phyloP scores from a whole-genome alignment of 345 rosid genomes.

The Luvunga scandens region DNA sequence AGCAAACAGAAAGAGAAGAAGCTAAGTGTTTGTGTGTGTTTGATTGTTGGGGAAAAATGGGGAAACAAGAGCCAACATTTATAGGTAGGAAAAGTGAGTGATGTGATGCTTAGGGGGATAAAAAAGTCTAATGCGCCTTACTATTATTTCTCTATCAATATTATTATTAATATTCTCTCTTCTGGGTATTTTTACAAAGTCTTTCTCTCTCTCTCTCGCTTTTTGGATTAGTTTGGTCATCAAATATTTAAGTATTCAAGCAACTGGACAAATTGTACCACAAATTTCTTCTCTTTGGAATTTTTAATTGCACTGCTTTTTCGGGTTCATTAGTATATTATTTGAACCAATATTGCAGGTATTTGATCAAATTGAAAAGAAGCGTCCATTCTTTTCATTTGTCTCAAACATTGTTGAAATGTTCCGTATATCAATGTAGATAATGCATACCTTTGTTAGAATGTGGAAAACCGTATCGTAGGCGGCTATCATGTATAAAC shows the following conservation, averaged over 20 bases:
- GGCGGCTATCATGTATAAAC: not conserved
- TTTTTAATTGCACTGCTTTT: constrained; percentile 37
- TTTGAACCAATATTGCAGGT: constrained; percentile 24
- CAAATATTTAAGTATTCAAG: constrained; percentile 19
- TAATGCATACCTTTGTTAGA: not conserved
- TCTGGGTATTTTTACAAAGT: constrained; percentile 50
- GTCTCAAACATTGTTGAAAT: constrained; percentile 21
- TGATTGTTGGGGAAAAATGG: constrained; percentile 22
- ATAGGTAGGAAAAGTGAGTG: constrained; percentile 40
- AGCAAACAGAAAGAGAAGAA: not conserved
- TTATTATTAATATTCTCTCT: constrained; percentile 22
- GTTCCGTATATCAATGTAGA: constrained; percentile 4
- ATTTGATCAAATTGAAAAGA: constrained; percentile 21
- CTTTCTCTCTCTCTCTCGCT: constrained; percentile 31
- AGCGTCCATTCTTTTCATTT: constrained; percentile 24
- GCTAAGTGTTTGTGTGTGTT: not conserved
- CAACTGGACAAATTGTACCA: constrained; percentile 31
- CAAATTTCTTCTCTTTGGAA: constrained; percentile 30
- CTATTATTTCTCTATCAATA: constrained; percentile 30
- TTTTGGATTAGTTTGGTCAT: constrained; percentile 72
- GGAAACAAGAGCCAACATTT: constrained; percentile 33
- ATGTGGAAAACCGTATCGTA: not conserved
- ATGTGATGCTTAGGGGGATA: constrained; percentile 29
- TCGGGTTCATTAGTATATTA: constrained; percentile 26
- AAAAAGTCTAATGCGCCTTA: constrained; percentile 38